Evolutionary conservation across 306 rosid genomes (phyloP), one percentile per base, ranked within the genome.

Genomic region (Corylus heterophylla): DNA sequence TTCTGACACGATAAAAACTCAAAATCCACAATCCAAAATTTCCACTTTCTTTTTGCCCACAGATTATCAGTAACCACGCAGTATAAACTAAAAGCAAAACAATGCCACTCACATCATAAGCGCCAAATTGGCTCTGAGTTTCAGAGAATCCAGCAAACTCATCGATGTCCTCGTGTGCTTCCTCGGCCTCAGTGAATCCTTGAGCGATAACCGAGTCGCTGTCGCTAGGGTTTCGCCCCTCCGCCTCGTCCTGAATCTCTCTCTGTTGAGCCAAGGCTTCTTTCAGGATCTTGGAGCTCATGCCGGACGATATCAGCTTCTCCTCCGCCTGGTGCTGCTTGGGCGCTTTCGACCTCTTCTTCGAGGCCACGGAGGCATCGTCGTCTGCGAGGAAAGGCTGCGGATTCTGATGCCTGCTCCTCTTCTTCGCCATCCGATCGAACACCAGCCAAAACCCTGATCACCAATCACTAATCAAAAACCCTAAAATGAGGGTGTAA

Each of bases 251-350:
- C 56, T 91, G 86, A 20, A 88, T 69, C 81, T 92, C 98, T 77
- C 74, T 85, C 82, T 89, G 89, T 83, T 95, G 98, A 82, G 87
- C 74, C 85, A 80, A 80, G 72, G 98, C 97, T 73, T 88, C 85
- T 75, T 91, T 92, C 76, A 92, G 87, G 54, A 95, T 92, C 87
- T 90, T 95, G 6, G 97, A 85, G 80, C 91, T 92, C 78, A 91
- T 88, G 8, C 83, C 83, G 0, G 96, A 86, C 4, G 87, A 87
- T 4, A 95, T 86, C 7, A 88, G 76, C 71, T 78, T 81, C 54
- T 84, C 92, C 50, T 90, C 93, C 79, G 73, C 69, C 74, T 91
- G 98, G 84, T 86, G 92, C 51, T 76, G 83, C 74, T 91, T 95
- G 17, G 89, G 85, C 27, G 78, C 85, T 74, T 91, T 91, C 18